Evolutionary conservation across 306 rosid species (phyloP).

Genomic region (Argentina anserina): DNA sequence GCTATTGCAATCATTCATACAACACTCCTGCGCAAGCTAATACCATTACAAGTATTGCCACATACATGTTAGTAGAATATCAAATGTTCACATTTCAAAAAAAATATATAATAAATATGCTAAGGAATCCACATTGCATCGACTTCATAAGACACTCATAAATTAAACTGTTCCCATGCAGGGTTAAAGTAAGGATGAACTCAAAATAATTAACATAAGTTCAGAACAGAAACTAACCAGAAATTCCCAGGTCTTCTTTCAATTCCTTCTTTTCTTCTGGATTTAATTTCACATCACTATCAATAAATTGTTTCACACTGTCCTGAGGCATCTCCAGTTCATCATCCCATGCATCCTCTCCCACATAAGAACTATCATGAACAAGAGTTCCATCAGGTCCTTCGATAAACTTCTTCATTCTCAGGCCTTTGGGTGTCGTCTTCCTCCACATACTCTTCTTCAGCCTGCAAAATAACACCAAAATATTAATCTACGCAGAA

Average conservation of each 20-base stretch:
- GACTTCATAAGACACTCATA: not conserved
- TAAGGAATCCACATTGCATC: not conserved
- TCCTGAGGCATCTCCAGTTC: slow-evolving; percentile 54
- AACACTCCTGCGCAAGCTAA: not conserved
- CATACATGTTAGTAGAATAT: not conserved
- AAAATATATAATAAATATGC: not conserved
- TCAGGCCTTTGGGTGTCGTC: slow-evolving; percentile 82
- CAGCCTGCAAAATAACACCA: slow-evolving; percentile 49
- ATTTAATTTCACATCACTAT: slow-evolving; percentile 47
- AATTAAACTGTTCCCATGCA: not conserved
- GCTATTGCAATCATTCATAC: not conserved
- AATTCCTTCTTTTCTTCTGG: slow-evolving; percentile 59
- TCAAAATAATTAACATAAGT: not conserved
- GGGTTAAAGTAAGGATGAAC: slow-evolving; percentile 15
- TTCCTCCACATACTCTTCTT: slow-evolving; percentile 89
- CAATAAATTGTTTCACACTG: slow-evolving; percentile 56
- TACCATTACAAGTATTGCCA: not conserved
- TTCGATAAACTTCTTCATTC: slow-evolving; percentile 76
- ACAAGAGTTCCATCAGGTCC: slow-evolving; percentile 78
- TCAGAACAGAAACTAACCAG: slow-evolving; percentile 48
- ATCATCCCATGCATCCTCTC: slow-evolving; percentile 98
- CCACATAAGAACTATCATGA: slow-evolving; percentile 77
- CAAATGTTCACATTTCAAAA: not conserved
- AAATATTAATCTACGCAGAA: not conserved
- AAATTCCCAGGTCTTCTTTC: slow-evolving; percentile 58